Base-by-base conservation (phyloP, 1,284 basidiomycete species). In the Peniophora sp. region DNA sequence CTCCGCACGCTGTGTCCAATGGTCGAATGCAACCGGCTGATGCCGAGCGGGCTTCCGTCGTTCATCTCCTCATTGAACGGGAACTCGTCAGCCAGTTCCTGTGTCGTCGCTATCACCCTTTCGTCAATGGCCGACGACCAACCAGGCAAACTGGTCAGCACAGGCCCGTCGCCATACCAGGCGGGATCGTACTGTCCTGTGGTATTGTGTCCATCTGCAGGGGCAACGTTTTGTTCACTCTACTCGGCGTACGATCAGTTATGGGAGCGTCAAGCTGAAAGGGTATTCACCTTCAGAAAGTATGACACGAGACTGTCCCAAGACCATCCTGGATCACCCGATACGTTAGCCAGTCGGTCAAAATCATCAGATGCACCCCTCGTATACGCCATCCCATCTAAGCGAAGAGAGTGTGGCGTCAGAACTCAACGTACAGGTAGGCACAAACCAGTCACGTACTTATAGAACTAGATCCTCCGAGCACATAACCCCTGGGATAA, bases 321-420 rank as follows among this genome's bases (percentile, higher is more conserved):
- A 6, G 60, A 58, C 70, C 69, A 73, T 3, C 64, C 62, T 1
- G 53, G 8, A 47, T 73, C 70, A 3, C 65, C 67, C 11, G 67
- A 60, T 15, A 68, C 53, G 3, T 53, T 54, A 3, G 68, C 69
- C 47, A 60, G 64, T 12, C 60, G 56, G 54, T 71, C 62, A 51
- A 60, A 71, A 41, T 72, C 68, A 22, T 66, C 66, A 10, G 54
- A 58, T 3, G 68, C 65, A 17, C 69, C 71, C 39, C 67, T 64
- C 9, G 63, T 66, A 54, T 70, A 69, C 2, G 64, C 57, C 42
- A 68, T 55, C n/a, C 60, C 66, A 49, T 73, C 69, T 72, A 24
- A 20, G n/a, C 17, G 10, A 24, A 5, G 8, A 41, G 37, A 5
- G 5, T 41, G n/a, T 17, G 37, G n/a, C n/a, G 18, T n/a, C n/a